A percentile compares a stretch with the other conserved stretches of the same genome.
These are phyloP conservation scores for Fusarium penzigii DNA, from an alignment of 2,329 filamentous ascomycete species.

Conservation along the genomic window DNA sequence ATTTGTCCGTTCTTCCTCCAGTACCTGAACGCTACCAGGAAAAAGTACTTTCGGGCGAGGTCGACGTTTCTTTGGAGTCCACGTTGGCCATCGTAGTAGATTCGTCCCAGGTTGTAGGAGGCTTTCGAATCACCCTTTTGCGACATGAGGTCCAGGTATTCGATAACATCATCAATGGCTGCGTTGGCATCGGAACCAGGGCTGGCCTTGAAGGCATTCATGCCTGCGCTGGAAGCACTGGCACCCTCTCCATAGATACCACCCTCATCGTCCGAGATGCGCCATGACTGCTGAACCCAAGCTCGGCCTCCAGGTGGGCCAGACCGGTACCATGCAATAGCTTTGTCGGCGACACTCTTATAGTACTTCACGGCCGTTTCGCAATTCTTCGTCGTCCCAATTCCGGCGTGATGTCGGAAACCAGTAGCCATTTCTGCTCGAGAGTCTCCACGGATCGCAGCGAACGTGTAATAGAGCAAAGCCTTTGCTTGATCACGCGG, in stretches of 20 bases:
- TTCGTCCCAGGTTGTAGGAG: slow-evolving; percentile 79
- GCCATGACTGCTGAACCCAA: slow-evolving; percentile 76
- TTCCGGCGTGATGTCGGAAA: slow-evolving; percentile 81
- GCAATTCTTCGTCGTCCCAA: slow-evolving; percentile 83
- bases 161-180: slow-evolving; percentile 88
- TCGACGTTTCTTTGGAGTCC: slow-evolving; percentile 72
- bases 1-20: slow-evolving; percentile 80
- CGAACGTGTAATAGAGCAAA: slow-evolving; percentile 91
- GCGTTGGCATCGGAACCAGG: slow-evolving; percentile 80
- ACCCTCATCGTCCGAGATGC: slow-evolving; percentile 86
- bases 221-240: slow-evolving; percentile 83
- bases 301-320: slow-evolving; percentile 86
- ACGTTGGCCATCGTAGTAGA: slow-evolving; percentile 85
- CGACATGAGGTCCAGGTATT: slow-evolving; percentile 88
- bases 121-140: slow-evolving; percentile 88
- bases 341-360: slow-evolving; percentile 90
- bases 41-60: slow-evolving; percentile 78
- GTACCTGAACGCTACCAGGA: slow-evolving; percentile 75
- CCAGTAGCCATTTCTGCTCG: slow-evolving; percentile 92
- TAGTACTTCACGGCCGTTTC: slow-evolving; percentile 86
- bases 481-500: slow-evolving; percentile 87
- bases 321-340: slow-evolving; percentile 81
- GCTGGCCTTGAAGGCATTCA: slow-evolving; percentile 73
- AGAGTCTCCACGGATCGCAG: slow-evolving; percentile 79
- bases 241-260: slow-evolving; percentile 96